Conservation (phyloP, 345 rosid species). For the Salix dunnii region DNA sequence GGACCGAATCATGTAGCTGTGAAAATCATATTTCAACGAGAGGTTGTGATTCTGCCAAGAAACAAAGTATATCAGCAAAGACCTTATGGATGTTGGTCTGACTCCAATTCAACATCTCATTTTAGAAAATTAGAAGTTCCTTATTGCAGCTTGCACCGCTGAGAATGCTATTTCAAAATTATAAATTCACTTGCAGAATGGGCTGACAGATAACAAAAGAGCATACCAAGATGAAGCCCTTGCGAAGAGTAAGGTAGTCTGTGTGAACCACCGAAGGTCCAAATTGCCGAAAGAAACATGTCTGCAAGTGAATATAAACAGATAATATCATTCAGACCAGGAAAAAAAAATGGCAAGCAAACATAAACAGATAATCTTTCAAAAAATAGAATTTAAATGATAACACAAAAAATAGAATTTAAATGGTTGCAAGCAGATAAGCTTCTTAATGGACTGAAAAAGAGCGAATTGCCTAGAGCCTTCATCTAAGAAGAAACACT, state of each 20-base stretch:
- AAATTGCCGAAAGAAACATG: constrained; percentile 88
- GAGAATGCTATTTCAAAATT: neutral
- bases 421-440: too few species aligned
- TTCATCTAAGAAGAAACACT: neutral
- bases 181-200: neutral
- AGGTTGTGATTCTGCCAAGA: constrained; percentile 81
- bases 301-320: constrained; percentile 58
- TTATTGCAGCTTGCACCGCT: neutral
- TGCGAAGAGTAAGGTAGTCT: constrained; percentile 85
- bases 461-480: neutral
- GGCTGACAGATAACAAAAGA: constrained; percentile 5
- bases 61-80: constrained; percentile 3
- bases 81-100: neutral
- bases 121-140: neutral
- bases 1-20: constrained; percentile 93
- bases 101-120: too few species aligned
- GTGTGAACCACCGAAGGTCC: constrained; percentile 79
- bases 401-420: neutral
- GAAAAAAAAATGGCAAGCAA: neutral
- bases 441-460: neutral
- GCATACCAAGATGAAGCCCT: constrained; percentile 76
- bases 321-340: neutral
- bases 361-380: neutral
- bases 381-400: neutral
- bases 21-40: constrained; percentile 68